A percentile compares a stretch with the other conserved stretches of the same genome.
Conservation (phyloP, 768 basidiomycete species). For the Tricholoma matsutake region DNA sequence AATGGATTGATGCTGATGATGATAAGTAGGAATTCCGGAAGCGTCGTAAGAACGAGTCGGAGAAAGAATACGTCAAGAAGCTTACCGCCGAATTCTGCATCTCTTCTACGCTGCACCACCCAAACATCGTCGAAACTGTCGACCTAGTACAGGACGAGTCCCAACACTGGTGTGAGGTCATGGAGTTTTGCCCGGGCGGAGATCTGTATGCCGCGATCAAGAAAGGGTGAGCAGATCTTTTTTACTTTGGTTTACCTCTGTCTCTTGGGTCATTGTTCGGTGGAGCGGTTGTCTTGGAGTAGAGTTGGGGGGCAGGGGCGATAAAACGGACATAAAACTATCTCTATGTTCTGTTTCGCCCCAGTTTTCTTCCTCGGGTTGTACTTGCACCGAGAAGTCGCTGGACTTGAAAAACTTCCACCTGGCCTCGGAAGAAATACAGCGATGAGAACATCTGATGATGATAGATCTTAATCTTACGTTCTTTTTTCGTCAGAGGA, state of each 20-base stretch:
- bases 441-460: conserved; percentile 7
- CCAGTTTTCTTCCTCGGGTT: conserved; percentile 7
- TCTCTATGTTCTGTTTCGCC: neutral
- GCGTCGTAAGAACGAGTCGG: conserved; percentile 95
- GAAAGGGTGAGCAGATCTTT: conserved; percentile 61
- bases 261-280: neutral
- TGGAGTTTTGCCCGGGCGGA: conserved; percentile 99
- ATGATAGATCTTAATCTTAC: conserved; percentile 12
- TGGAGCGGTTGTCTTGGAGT: neutral
- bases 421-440: neutral
- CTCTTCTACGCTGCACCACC: conserved; percentile 89
- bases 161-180: conserved; percentile 98
- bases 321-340: neutral
- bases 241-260: conserved; percentile 9
- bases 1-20: neutral
- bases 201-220: conserved; percentile 99
- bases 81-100: conserved; percentile 99
- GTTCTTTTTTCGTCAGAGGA: conserved; percentile 27
- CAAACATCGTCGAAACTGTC: conserved; percentile 97
- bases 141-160: conserved; percentile 98
- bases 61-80: conserved; percentile 99
- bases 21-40: conserved; percentile 88
- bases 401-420: neutral
- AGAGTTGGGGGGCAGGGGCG: neutral
- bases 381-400: neutral